Percentiles rank a stretch among this genome's conserved stretches.
These are phyloP conservation scores for Aspergillus nanangensis DNA, from an alignment of 495 filamentous ascomycete genomes.

Conservation along the genomic window DNA sequence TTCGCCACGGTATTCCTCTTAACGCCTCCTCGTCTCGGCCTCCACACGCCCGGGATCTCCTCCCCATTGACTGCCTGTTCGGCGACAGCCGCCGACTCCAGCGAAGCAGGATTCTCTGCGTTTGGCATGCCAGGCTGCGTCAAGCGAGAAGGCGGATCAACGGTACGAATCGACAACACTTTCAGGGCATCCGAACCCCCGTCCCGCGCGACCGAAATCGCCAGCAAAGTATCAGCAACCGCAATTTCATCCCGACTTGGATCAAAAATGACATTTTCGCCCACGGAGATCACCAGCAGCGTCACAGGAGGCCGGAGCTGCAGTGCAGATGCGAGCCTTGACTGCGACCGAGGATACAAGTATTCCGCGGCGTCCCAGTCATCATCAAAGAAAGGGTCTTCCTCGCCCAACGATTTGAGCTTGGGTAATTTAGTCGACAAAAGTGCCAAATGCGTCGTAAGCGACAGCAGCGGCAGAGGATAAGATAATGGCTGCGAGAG, in stretches of 20 bases:
- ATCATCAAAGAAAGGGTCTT: conserved; percentile 97
- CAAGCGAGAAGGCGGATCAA: conserved; percentile 69
- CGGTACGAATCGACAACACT: conserved; percentile 58
- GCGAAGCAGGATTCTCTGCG: conserved; percentile 61
- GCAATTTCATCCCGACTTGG: conserved; percentile 85
- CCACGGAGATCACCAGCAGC: conserved; percentile 81
- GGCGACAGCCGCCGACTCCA: conserved; percentile 29
- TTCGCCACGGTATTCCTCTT: conserved; percentile 61
- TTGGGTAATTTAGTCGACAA: conserved; percentile 79
- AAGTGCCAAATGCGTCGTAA: conserved; percentile 95
- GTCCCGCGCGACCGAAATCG: conserved; percentile 60
- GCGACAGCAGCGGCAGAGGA: conserved; percentile 83
- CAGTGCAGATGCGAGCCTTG: conserved; percentile 11
- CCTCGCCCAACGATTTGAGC: conserved; percentile 77
- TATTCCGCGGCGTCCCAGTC: conserved; percentile 83
- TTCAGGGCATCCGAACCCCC: conserved; percentile 32
- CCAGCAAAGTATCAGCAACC: conserved; percentile 83
- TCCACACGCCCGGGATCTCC: conserved; percentile 70
- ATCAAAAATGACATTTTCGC: conserved; percentile 89
- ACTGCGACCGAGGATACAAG: conserved; percentile 59
- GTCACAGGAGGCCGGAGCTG: conserved; percentile 71
- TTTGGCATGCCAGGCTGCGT: conserved; percentile 68
- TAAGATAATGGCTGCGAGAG: conserved; percentile 89
- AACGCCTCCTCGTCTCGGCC: conserved; percentile 67
- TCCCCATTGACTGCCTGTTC: conserved; percentile 29